Evolutionary conservation across 2,329 filamentous ascomycete genomes (phyloP), one percentile per base, ranked within the genome.

Genomic region (Arthrobotrys sphaeroides): DNA sequence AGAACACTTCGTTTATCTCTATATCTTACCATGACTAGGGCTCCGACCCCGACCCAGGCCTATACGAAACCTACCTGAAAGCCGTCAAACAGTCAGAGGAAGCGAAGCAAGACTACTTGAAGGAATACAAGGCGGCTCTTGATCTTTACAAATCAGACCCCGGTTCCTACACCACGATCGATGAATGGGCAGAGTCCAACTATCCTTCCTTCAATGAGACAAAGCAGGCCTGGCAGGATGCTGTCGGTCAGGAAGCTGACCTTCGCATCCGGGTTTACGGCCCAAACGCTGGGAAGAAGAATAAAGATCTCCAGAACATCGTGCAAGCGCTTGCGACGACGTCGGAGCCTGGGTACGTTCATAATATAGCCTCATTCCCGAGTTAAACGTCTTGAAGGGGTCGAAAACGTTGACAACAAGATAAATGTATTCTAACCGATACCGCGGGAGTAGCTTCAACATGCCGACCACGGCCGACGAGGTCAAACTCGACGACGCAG

Each of bases 171-270:
- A 1, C 49, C n/a, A 57, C 64, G 7, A 33, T 68, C 18, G 64
- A 68, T 7, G 36, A 68, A 43, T 68, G 64, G 64, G 49, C 64
- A 9, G 10, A 16, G 12, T 18, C 42, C 2, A 68, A 68, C 6
- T 24, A 68, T 28, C 51, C 64, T 5, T 59, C 49, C 2, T 47
- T 59, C 16, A 24, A 47, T 38, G 51, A 57, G 10, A 26, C 49
- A 18, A 68, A 49, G 31, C 4, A 47, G 16, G 64, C 64, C 22
- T 38, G 24, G 64, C 38, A 59, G 13, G 33, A 36, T 1, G 64
- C 64, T 31, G 49, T 68, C 13, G 64, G 64, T 13, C 12, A 20
- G 2, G 49, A 68, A 40, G 16, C 28, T 13, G 6, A 13, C 3
- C 64, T 68, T 28, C 38, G 64, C 7, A 24, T 38, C 0, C 16